phyloP scores from a whole-genome alignment of 1,284 basidiomycete species.

The Ceratorhiza oryzae-sativae region DNA sequence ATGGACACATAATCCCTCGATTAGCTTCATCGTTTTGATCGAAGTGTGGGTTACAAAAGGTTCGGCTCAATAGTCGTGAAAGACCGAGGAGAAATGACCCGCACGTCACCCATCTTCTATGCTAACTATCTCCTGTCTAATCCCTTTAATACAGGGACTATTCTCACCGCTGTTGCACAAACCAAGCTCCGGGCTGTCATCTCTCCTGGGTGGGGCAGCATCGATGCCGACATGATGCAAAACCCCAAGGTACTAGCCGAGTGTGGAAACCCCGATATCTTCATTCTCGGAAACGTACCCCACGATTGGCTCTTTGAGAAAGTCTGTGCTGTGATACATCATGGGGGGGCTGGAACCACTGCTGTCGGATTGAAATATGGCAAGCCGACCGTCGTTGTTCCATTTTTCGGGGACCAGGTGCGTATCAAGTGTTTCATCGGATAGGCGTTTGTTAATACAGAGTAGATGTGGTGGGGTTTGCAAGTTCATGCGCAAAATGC shows the following conservation, averaged over 20 bases:
- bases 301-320: slow-evolving; percentile 76
- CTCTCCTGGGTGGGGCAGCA: slow-evolving; percentile 67
- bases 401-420: slow-evolving; percentile 74
- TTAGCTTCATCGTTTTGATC: no score
- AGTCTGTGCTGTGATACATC: slow-evolving; percentile 70
- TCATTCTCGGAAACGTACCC: slow-evolving; percentile 64
- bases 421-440: slow-evolving; percentile 39
- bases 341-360: slow-evolving; percentile 47
- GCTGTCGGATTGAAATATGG: slow-evolving; percentile 59
- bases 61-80: slow-evolving; percentile 50
- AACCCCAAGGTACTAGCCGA: neutral
- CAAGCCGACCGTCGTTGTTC: slow-evolving; percentile 68
- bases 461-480: slow-evolving; percentile 54
- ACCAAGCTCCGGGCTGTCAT: slow-evolving; percentile 65
- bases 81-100: slow-evolving; percentile 51
- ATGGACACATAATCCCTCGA: slow-evolving; percentile 49
- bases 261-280: slow-evolving; percentile 60
- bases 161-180: slow-evolving; percentile 63
- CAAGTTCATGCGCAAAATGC: slow-evolving; percentile 70
- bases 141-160: slow-evolving; percentile 52
- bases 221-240: slow-evolving; percentile 54
- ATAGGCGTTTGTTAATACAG: neutral
- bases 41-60: neutral
- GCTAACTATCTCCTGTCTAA: neutral
- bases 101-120: neutral